phyloP scores from a whole-genome alignment of 2,329 filamentous ascomycete genomes.

The Lasiodiplodia gonubiensis region DNA sequence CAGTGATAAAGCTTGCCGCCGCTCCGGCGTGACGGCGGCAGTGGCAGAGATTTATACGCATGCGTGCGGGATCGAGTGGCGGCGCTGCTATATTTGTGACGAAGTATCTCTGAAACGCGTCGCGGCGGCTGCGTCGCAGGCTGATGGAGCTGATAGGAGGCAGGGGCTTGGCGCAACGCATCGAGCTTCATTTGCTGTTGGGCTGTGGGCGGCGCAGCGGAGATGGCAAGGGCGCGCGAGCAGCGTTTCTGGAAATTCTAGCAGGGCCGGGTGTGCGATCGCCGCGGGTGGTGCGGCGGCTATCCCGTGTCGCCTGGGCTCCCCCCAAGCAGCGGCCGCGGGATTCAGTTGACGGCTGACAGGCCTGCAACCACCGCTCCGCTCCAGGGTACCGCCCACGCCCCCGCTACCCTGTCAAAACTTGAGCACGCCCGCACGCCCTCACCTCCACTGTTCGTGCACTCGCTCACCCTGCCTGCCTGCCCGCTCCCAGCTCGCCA shows the following conservation, averaged over 20 bases:
- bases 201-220: slow-evolving; percentile 4
- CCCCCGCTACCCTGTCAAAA: slow-evolving; percentile 23
- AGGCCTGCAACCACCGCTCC: slow-evolving; percentile 23
- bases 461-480: slow-evolving; percentile 18
- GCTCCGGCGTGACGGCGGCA: slow-evolving; percentile 20
- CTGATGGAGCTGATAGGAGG: slow-evolving; percentile 16
- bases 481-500: slow-evolving; percentile 19
- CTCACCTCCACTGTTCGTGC: slow-evolving; percentile 23
- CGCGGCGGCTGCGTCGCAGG: slow-evolving; percentile 16
- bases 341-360: slow-evolving; percentile 11
- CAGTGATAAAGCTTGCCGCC: slow-evolving; percentile 13
- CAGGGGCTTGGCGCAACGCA: slow-evolving; percentile 20
- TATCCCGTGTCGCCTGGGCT: slow-evolving; percentile 17
- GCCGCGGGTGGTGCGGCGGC: slow-evolving; percentile 22
- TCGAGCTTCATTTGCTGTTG: slow-evolving; percentile 16
- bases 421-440: slow-evolving; percentile 22
- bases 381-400: slow-evolving; percentile 24
- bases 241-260: slow-evolving; percentile 18
- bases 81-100: slow-evolving; percentile 12
- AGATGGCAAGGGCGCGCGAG: slow-evolving; percentile 15
- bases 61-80: not conserved
- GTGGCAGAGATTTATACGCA: slow-evolving; percentile 1
- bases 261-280: slow-evolving; percentile 13
- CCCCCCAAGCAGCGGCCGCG: slow-evolving; percentile 15
- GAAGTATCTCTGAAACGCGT: slow-evolving; percentile 20